These are phyloP conservation scores for Populus tremula DNA, from an alignment of 345 rosid genomes.

Conservation along the genomic window DNA sequence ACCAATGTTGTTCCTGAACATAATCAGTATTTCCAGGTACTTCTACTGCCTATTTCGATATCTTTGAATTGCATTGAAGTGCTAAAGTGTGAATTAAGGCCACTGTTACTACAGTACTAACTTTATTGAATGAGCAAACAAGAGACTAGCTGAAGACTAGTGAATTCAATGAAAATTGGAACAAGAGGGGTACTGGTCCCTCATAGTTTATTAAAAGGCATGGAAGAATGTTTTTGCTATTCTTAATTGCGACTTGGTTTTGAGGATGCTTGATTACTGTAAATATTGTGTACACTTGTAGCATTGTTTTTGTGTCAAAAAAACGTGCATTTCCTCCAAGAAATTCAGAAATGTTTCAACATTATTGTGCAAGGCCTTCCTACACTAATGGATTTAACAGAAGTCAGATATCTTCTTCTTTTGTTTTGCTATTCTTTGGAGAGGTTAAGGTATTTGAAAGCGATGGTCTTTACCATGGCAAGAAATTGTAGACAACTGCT, in stretches of 20 bases:
- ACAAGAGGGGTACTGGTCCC: not conserved
- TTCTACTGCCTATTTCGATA: conserved; percentile 1
- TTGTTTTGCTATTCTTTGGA: not conserved
- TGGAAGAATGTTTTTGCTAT: not conserved
- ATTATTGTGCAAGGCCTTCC: not conserved
- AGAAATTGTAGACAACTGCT: not conserved
- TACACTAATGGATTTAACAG: not conserved
- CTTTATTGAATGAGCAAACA: not conserved
- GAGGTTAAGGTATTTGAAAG: not conserved
- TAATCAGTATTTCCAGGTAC: conserved; percentile 88
- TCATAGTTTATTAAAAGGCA: not conserved
- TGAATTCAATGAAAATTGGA: not conserved
- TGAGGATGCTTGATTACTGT: not conserved
- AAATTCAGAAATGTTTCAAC: not conserved
- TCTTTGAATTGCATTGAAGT: not conserved
- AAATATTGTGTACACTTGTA: not conserved
- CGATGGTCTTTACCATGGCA: not conserved
- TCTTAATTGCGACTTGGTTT: not conserved
- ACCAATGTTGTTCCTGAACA: conserved; percentile 82
- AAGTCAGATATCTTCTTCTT: not conserved
- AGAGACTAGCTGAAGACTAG: not conserved
- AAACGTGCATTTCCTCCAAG: not conserved
- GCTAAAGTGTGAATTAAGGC: not conserved
- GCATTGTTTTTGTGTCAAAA: not conserved
- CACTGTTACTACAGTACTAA: not conserved